Evolutionary conservation across 2,329 filamentous ascomycete genomes (phyloP).

Genomic region (Simplicillium sp.): DNA sequence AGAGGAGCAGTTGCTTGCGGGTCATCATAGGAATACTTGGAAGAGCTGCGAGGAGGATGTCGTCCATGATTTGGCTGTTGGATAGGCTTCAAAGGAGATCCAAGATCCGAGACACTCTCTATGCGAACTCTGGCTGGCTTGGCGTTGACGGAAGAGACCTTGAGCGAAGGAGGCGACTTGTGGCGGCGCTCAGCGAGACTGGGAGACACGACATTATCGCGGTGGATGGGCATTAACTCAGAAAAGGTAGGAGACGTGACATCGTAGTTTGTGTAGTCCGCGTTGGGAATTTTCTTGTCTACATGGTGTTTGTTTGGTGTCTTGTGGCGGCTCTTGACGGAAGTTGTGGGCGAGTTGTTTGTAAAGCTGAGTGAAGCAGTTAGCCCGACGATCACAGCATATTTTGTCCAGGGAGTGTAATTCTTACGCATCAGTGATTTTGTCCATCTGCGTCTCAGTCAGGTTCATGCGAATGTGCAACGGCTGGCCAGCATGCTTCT

Average conservation of each 20-base stretch:
- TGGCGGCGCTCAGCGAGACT: constrained; percentile 20
- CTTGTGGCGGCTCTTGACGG: constrained; percentile 15
- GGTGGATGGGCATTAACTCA: constrained; percentile 18
- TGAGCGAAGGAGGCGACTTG: constrained; percentile 4
- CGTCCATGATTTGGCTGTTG: no score
- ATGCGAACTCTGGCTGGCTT: constrained; percentile 2
- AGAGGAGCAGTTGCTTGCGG: constrained; percentile 14
- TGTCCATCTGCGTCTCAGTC: constrained; percentile 39
- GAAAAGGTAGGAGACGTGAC: constrained; percentile 18
- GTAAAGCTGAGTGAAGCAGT: constrained; percentile 18
- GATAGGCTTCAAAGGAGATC: no score
- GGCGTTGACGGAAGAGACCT: neutral
- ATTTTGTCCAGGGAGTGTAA: no score
- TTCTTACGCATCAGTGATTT: constrained; percentile 34
- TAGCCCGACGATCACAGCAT: no score
- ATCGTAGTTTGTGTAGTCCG: constrained; percentile 3
- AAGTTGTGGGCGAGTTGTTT: constrained; percentile 9
- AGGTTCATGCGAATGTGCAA: constrained; percentile 38
- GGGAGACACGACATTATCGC: constrained; percentile 4
- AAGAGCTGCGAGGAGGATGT: no score
- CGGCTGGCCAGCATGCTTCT: constrained; percentile 23
- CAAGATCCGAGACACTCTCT: constrained; percentile 1
- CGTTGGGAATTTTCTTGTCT: constrained; percentile 1
- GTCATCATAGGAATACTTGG: no score
- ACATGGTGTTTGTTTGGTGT: constrained; percentile 9